Evolutionary conservation across 108 stramenopile species (phyloP).

Genomic region (Discostella pseudostelligera): DNA sequence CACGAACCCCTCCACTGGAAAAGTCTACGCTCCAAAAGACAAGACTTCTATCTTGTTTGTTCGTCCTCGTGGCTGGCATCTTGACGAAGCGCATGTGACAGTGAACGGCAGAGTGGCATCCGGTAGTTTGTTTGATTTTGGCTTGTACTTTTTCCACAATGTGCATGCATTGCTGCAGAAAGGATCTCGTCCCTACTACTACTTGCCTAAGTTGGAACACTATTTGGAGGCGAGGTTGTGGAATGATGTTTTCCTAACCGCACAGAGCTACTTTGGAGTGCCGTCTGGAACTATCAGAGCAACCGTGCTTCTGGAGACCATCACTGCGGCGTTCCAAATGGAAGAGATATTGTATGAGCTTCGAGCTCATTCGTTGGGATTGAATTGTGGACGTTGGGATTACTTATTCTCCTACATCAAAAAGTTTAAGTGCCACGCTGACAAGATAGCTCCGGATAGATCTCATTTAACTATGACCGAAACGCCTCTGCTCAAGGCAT

Average conservation of each 20-base stretch:
- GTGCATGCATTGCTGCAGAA: conserved; percentile 63
- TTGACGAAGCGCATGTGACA: conserved; percentile 89
- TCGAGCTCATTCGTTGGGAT: conserved; percentile 87
- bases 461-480: conserved; percentile 84
- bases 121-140: conserved; percentile 89
- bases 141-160: conserved; percentile 93
- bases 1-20: conserved; percentile 78
- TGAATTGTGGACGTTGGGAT: conserved; percentile 96
- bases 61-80: conserved; percentile 92
- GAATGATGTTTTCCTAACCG: conserved; percentile 89
- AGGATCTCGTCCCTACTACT: conserved; percentile 87
- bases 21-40: conserved; percentile 78
- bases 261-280: conserved; percentile 82
- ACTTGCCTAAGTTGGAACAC: conserved; percentile 89
- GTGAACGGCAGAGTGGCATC: conserved; percentile 84
- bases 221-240: conserved; percentile 91
- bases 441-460: conserved; percentile 87
- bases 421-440: conserved; percentile 76
- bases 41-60: conserved; percentile 82
- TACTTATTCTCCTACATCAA: conserved; percentile 94
- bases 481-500: conserved; percentile 86
- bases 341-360: conserved; percentile 95
- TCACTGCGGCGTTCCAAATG: conserved; percentile 95
- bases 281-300: conserved; percentile 84
- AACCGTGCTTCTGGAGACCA: conserved; percentile 91